These are phyloP conservation scores for Diaporthe citrichinensis DNA, from an alignment of 2,329 filamentous ascomycete species.

Conservation along the genomic window DNA sequence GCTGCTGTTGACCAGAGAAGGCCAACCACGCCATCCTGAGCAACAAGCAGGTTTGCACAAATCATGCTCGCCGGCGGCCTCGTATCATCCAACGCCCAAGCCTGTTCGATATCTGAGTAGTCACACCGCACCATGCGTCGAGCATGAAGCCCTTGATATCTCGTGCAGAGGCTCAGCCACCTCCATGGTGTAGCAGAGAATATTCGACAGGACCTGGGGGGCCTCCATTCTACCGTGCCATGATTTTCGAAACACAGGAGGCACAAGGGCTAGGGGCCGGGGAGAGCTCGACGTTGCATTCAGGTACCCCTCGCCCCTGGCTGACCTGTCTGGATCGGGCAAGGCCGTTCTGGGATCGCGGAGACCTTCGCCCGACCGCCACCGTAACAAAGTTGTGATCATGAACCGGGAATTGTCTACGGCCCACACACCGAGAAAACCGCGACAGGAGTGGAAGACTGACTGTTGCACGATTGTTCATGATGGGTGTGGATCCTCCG, in stretches of 20 bases:
- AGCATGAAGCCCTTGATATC: slow-evolving; percentile 17
- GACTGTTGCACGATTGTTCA: not conserved
- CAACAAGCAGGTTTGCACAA: not conserved
- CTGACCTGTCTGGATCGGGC: not conserved
- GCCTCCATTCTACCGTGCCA: slow-evolving; percentile 11
- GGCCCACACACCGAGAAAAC: not conserved
- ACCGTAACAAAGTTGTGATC: not conserved
- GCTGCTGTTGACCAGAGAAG: not conserved
- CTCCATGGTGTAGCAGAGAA: slow-evolving; percentile 34
- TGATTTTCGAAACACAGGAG: slow-evolving; percentile 17
- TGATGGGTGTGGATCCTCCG: not conserved
- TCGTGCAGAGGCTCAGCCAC: slow-evolving; percentile 32
- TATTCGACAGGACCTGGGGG: slow-evolving; percentile 19
- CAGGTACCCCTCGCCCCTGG: not conserved
- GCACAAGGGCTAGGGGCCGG: slow-evolving; percentile 20
- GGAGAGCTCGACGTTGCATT: slow-evolving; percentile 17
- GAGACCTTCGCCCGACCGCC: not conserved
- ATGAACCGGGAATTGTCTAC: not conserved
- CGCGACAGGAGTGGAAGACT: not conserved
- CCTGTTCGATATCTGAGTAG: slow-evolving; percentile 16
- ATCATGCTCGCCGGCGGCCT: slow-evolving; percentile 4
- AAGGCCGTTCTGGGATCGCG: not conserved
- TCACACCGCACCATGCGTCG: slow-evolving; percentile 24
- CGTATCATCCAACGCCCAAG: slow-evolving; percentile 18
- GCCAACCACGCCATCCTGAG: not conserved